phyloP scores from a whole-genome alignment of 768 basidiomycete species.

The Pleurotus pulmonarius region DNA sequence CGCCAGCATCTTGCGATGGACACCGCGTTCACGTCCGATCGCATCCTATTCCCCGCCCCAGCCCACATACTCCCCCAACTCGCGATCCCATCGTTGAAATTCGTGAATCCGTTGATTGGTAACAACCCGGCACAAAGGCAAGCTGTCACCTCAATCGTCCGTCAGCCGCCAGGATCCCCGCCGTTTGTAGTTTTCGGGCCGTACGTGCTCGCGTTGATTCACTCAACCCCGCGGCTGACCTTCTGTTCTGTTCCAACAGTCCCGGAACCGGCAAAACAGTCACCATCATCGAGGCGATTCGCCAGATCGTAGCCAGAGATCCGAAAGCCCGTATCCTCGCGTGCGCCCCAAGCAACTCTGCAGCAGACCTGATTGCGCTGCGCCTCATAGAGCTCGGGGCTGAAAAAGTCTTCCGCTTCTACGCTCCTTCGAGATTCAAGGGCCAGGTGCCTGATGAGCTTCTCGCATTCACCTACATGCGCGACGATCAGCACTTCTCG shows the following conservation, averaged over 20 bases:
- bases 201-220: conserved; percentile 28
- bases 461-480: conserved; percentile 26
- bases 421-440: conserved; percentile 47
- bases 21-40: conserved; percentile 35
- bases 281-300: conserved; percentile 57
- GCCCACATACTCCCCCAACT: conserved; percentile 20
- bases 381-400: conserved; percentile 31
- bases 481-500: conserved; percentile 31
- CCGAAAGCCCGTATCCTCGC: conserved; percentile 46
- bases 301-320: conserved; percentile 38
- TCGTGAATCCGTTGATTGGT: conserved; percentile 40
- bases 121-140: conserved; percentile 43
- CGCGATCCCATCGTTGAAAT: conserved; percentile 16
- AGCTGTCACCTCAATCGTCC: conserved; percentile 44
- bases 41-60: conserved; percentile 46
- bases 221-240: neutral
- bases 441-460: conserved; percentile 42
- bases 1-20: conserved; percentile 60
- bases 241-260: conserved; percentile 20
- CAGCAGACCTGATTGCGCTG: conserved; percentile 54
- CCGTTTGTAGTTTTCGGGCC: conserved; percentile 68
- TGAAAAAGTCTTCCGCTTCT: conserved; percentile 49
- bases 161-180: conserved; percentile 36
- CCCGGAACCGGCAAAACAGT: conserved; percentile 69
- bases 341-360: conserved; percentile 64